phyloP scores from a whole-genome alignment of 148 eudicot species.

The Oxyria digyna region DNA sequence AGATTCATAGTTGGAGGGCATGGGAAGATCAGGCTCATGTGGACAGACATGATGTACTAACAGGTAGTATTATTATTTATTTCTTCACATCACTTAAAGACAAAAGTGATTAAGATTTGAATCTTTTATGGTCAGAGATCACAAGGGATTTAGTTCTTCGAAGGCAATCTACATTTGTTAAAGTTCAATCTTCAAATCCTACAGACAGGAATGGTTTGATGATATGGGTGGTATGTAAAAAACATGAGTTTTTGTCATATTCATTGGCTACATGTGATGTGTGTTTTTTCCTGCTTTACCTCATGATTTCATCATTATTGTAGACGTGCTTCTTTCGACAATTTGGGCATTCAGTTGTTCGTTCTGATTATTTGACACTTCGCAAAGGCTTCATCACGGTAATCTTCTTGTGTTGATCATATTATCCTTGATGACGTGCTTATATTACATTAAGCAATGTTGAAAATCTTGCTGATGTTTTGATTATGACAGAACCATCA shows the following conservation, averaged over 20 bases:
- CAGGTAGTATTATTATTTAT: conserved; percentile 13
- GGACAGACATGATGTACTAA: conserved; percentile 53
- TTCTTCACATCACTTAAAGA: background rate
- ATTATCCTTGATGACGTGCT: too few species aligned
- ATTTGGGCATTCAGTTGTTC: conserved; percentile 85
- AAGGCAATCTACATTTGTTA: conserved; percentile 80
- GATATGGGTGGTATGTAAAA: conserved; percentile 70
- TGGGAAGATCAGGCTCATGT: conserved; percentile 93
- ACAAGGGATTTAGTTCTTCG: conserved; percentile 63
- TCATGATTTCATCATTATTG: conserved; percentile 1
- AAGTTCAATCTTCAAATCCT: conserved; percentile 58
- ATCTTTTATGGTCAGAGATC: conserved; percentile 42
- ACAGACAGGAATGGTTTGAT: conserved; percentile 42
- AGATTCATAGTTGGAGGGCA: conserved; percentile 84
- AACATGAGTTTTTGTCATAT: background rate
- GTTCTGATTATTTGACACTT: conserved; percentile 88
- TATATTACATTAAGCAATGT: background rate
- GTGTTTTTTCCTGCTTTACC: background rate
- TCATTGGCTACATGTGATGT: background rate
- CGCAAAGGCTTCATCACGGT: conserved; percentile 96
- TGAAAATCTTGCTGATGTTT: conserved; percentile 30
- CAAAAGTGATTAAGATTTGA: conserved; percentile 29
- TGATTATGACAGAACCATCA: conserved; percentile 76
- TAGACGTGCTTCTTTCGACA: conserved; percentile 97
- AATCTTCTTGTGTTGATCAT: too few species aligned